Base-by-base conservation (phyloP, 139 green algal genomes). In the Dunaliella sp. region DNA sequence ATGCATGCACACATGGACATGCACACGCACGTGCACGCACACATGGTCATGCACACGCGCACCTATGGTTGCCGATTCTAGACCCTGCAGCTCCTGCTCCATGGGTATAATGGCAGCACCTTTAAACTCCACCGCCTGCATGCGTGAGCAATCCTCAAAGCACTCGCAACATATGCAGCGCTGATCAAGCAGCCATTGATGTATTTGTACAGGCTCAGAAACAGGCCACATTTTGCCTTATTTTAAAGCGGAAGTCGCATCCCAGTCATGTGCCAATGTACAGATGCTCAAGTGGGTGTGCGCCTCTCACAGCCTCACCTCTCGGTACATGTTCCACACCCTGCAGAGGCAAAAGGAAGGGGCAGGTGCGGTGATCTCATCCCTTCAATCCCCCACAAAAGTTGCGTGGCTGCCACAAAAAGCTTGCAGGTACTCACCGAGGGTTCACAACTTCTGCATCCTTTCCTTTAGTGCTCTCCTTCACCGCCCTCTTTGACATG, bases 261-360 rank as follows among this genome's bases (percentile, higher is more conserved):
- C 21, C 58, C 58, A 74, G 58, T 74, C 22, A 74, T 24, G 21
- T 24, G 24, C 22, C 24, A 24, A 21, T 74, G 22, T 21, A 74
- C 74, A 3, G 3, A 80, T 24, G 22, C 74, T 35, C 74, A 80
- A 24, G 7, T 30, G 21, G 21, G 74, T 80, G 26, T 80, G 22
- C 74, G 26, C 22, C 26, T 26, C 3, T 33, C 33, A 21, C 35
- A 21, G 12, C 1, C 80, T 72, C 38, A 84, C 80, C 80, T 84
- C 80, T 7, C 73, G 32, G 38, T 77, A 84, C 80, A 84, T 84
- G 38, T 84, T 84, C 80, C 80, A 84, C 2, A 82, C 77, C 33
- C 33, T 65, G 48, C 48, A 65, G 48, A n/a, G n/a, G n/a, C n/a
- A n/a, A n/a, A n/a, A n/a, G n/a, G n/a, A n/a, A n/a, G n/a, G n/a